These are phyloP conservation scores for Eleusine coracana DNA, from an alignment of 176 grass and related monocot species.

Conservation along the genomic window DNA sequence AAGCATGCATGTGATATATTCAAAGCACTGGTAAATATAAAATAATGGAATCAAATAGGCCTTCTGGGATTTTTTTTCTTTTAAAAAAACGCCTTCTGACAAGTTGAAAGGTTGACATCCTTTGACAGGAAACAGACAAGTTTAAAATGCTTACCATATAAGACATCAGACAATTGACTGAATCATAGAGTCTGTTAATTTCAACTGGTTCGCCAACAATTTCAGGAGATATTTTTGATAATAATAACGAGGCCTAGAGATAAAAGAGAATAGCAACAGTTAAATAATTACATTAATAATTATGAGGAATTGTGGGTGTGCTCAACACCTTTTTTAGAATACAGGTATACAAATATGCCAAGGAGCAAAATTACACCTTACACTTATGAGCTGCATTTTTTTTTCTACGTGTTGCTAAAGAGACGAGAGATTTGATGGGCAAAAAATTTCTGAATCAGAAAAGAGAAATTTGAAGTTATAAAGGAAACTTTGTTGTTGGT, in stretches of 20 bases:
- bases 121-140: not conserved
- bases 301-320: not conserved
- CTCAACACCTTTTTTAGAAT: slow-evolving; percentile 5
- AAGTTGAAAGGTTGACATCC: slow-evolving; percentile 4
- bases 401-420: not conserved
- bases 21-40: slow-evolving; percentile 4
- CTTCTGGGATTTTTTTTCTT: not conserved
- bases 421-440: slow-evolving; percentile 16
- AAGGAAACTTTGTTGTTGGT: slow-evolving; percentile 2
- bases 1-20: slow-evolving; percentile 8
- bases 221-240: slow-evolving; percentile 87
- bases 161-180: slow-evolving; percentile 88
- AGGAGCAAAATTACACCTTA: slow-evolving; percentile 20
- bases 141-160: slow-evolving; percentile 71
- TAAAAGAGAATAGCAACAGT: slow-evolving; percentile 16
- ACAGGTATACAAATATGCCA: slow-evolving; percentile 11
- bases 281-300: not conserved
- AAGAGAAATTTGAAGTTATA: not conserved
- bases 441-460: not conserved
- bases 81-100: not conserved
- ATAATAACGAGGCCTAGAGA: slow-evolving; percentile 64
- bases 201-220: slow-evolving; percentile 73
- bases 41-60: slow-evolving; percentile 27
- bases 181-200: slow-evolving; percentile 72
- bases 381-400: not conserved